Percentiles rank a stretch among this genome's conserved stretches.
phyloP scores from a whole-genome alignment of 257 asterid genomes.

The Misopates orontium region DNA sequence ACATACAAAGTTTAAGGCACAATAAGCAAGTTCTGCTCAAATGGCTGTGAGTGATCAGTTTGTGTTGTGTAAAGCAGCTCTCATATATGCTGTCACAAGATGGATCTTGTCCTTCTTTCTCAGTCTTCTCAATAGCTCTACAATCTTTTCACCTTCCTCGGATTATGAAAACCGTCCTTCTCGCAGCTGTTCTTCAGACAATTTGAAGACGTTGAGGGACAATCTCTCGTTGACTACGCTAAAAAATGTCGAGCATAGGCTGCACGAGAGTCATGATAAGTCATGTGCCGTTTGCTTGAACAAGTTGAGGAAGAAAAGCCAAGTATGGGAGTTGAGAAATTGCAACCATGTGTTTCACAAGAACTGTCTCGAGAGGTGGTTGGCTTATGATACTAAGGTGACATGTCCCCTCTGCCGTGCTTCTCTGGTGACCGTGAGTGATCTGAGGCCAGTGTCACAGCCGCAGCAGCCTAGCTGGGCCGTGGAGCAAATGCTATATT shows the following conservation, averaged over 20 bases:
- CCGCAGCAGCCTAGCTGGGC: conserved; percentile 68
- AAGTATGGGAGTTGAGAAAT: conserved; percentile 62
- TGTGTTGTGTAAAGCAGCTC: conserved; percentile 57
- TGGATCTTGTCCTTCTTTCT: conserved; percentile 50
- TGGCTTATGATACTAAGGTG: conserved; percentile 47
- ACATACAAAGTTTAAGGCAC: neutral
- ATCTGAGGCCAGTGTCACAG: conserved; percentile 25
- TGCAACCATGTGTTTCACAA: conserved; percentile 79
- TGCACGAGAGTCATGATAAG: conserved; percentile 33
- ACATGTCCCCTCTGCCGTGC: conserved; percentile 74
- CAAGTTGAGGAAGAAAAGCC: conserved; percentile 44
- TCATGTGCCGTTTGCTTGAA: conserved; percentile 67
- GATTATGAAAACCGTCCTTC: conserved; percentile 12
- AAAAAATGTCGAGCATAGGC: conserved; percentile 38
- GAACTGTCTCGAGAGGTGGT: conserved; percentile 67
- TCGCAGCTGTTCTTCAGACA: conserved; percentile 27
- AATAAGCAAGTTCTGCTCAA: neutral
- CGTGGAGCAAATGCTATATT: conserved; percentile 66
- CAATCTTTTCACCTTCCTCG: conserved; percentile 24
- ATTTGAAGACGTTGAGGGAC: conserved; percentile 36
- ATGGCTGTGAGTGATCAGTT: conserved; percentile 48
- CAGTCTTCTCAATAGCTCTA: conserved; percentile 34
- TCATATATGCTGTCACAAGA: conserved; percentile 52
- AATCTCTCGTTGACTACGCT: conserved; percentile 47
- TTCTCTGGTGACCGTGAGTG: conserved; percentile 34